These are phyloP conservation scores for Monosporascus sp. DNA, from an alignment of 2,329 filamentous ascomycete species.

Conservation along the genomic window DNA sequence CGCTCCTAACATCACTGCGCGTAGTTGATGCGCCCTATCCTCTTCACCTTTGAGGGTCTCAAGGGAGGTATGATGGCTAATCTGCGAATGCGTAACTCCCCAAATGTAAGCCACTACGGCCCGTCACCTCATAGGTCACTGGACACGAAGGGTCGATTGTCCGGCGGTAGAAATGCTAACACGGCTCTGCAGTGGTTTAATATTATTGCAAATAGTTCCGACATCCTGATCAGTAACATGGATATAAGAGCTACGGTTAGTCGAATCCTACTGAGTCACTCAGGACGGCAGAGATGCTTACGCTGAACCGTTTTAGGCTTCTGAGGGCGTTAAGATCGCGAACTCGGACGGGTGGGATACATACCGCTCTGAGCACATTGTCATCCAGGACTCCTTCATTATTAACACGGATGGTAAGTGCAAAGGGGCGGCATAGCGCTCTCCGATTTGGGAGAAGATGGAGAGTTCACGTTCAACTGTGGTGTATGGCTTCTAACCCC, in stretches of 20 bases:
- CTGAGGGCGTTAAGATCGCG: constrained; percentile 34
- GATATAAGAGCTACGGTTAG: constrained; percentile 43
- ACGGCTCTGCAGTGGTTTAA: constrained; percentile 53
- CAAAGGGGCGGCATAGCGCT: not conserved
- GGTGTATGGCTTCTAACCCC: constrained; percentile 2
- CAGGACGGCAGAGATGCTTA: not conserved
- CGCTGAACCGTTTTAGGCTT: not conserved
- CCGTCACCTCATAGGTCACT: not conserved
- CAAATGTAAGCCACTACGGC: constrained; percentile 19
- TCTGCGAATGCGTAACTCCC: constrained; percentile 54
- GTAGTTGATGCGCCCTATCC: constrained; percentile 48
- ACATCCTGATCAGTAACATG: constrained; percentile 59
- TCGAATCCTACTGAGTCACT: not conserved
- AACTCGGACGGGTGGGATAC: constrained; percentile 65
- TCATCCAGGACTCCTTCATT: constrained; percentile 61
- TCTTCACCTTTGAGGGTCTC: constrained; percentile 52
- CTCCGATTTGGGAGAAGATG: not conserved
- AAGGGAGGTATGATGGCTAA: constrained; percentile 53
- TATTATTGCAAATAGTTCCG: constrained; percentile 58
- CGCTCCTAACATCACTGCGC: not conserved
- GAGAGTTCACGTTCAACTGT: not conserved
- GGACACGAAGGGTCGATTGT: not conserved
- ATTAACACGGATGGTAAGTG: constrained; percentile 53
- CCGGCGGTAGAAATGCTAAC: not conserved
- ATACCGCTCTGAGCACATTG: constrained; percentile 54